phyloP scores from a whole-genome alignment of 2,329 filamentous ascomycete genomes.

The Colletotrichum scovillei region DNA sequence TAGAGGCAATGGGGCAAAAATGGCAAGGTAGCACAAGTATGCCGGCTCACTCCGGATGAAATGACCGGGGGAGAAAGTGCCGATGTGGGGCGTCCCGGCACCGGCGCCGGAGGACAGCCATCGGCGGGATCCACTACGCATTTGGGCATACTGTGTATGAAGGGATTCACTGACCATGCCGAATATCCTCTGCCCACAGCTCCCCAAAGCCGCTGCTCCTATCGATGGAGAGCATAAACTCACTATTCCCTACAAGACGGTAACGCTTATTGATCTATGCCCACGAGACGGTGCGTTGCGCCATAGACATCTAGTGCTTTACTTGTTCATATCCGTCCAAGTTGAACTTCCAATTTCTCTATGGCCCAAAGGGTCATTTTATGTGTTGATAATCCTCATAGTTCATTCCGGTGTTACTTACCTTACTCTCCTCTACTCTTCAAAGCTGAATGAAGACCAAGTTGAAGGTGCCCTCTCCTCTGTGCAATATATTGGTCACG shows the following conservation, averaged over 20 bases:
- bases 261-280: not conserved
- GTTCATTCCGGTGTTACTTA: not conserved
- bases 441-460: not conserved
- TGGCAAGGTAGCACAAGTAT: not conserved
- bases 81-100: not conserved
- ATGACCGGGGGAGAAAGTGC: too few relatives aligned
- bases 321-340: not conserved
- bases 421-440: not conserved
- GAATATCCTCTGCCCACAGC: not conserved
- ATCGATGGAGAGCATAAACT: not conserved
- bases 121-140: not conserved
- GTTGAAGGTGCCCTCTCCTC: too few relatives aligned
- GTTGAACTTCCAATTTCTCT: not conserved
- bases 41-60: not conserved
- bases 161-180: not conserved
- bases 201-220: too few relatives aligned
- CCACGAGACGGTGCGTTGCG: not conserved
- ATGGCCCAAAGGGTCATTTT: not conserved
- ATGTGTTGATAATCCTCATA: not conserved
- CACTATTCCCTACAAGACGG: too few relatives aligned
- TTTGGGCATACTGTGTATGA: not conserved
- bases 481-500: not conserved
- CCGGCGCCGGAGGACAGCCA: not conserved
- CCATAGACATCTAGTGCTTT: not conserved
- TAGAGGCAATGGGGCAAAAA: not conserved